phyloP scores from a whole-genome alignment of 1,284 basidiomycete species.

The Kwoniella shivajii region DNA sequence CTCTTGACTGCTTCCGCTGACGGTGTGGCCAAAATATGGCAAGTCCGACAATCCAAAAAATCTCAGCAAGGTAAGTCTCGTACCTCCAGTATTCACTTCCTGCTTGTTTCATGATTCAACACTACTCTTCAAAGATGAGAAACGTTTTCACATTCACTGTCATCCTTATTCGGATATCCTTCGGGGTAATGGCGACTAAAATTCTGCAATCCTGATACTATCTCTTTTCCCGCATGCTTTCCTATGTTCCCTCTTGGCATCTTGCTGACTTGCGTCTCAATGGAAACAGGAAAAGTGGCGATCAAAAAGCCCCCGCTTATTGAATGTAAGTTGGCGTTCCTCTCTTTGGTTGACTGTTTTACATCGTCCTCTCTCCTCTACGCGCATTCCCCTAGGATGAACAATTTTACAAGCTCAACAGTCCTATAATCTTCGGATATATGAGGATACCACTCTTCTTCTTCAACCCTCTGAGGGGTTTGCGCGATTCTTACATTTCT shows the following conservation, averaged over 20 bases:
- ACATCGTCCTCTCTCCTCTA: neutral
- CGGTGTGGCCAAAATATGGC: constrained; percentile 57
- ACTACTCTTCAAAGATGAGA: constrained; percentile 43
- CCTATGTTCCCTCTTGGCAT: neutral
- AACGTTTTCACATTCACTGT: constrained; percentile 51
- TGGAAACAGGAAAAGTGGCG: constrained; percentile 38
- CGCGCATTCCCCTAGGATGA: constrained; percentile 44
- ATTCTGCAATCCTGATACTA: constrained; percentile 55
- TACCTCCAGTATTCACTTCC: neutral
- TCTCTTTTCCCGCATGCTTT: neutral
- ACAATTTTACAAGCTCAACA: constrained; percentile 56
- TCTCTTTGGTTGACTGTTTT: neutral
- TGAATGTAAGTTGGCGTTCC: constrained; percentile 45
- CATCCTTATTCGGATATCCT: constrained; percentile 38
- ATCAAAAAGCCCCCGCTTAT: constrained; percentile 32
- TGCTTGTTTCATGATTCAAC: neutral
- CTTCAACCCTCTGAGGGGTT: constrained; percentile 53
- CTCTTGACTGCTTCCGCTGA: constrained; percentile 53
- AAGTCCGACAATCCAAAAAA: constrained; percentile 46
- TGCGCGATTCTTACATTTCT: constrained; percentile 6
- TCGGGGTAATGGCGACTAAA: constrained; percentile 44
- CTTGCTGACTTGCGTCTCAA: constrained; percentile 17
- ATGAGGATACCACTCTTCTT: constrained; percentile 48
- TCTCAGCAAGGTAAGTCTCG: constrained; percentile 48
- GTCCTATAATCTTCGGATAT: constrained; percentile 44